A percentile compares a stretch with the other conserved stretches of the same genome.
Conservation (phyloP, 2,329 filamentous ascomycete genomes). For the Nigrograna mackinnonii region DNA sequence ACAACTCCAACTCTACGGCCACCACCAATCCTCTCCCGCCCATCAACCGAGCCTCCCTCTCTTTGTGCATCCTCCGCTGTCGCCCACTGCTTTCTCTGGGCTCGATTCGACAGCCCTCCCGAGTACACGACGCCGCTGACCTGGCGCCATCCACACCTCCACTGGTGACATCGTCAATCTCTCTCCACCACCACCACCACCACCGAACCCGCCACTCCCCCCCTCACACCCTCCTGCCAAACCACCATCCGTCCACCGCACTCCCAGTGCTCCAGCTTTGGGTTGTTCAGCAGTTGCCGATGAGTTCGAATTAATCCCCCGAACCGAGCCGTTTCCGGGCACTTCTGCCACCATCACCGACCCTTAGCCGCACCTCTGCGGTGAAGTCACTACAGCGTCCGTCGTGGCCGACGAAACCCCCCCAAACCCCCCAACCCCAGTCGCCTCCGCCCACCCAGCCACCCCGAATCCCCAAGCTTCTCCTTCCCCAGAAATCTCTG, state of each 20-base stretch:
- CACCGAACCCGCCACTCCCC: slow-evolving; percentile 9
- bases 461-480: slow-evolving; percentile 57
- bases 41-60: neutral
- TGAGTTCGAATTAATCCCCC: slow-evolving; percentile 16
- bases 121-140: too few relatives aligned
- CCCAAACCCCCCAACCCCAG: slow-evolving; percentile 60
- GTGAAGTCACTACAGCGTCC: slow-evolving; percentile 45
- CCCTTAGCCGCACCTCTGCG: slow-evolving; percentile 32
- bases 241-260: slow-evolving; percentile 3
- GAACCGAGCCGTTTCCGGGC: slow-evolving; percentile 18
- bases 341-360: slow-evolving; percentile 23
- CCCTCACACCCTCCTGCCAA: slow-evolving; percentile 4
- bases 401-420: slow-evolving; percentile 75
- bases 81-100: too few relatives aligned
- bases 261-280: slow-evolving; percentile 8
- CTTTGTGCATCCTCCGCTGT: too few relatives aligned
- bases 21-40: neutral
- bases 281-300: slow-evolving; percentile 8
- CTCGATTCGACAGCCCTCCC: too few relatives aligned
- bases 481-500: slow-evolving; percentile 44
- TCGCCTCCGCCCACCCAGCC: slow-evolving; percentile 69
- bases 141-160: slow-evolving; percentile 1
- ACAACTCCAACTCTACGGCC: too few relatives aligned
- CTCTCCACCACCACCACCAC: slow-evolving; percentile 12
- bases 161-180: slow-evolving; percentile 21